Evolutionary conservation across 1,139 yeast genomes (phyloP).

Genomic region (Williopsis jadinii): DNA sequence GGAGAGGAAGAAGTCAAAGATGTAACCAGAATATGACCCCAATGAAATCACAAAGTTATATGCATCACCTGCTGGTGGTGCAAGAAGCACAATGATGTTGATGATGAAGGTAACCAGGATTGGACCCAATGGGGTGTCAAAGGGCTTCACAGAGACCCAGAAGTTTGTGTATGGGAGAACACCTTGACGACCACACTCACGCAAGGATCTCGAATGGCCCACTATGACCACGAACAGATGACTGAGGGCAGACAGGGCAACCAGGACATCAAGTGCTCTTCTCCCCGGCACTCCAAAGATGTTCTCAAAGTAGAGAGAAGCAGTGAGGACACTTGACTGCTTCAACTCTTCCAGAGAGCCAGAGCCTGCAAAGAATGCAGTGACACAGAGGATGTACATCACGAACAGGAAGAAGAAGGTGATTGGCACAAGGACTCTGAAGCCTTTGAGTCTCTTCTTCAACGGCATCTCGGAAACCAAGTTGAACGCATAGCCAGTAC

Average conservation of each 20-base stretch:
- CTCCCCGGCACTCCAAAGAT: constrained; percentile 29
- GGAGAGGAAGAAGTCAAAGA: constrained; percentile 31
- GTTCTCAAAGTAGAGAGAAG: constrained; percentile 30
- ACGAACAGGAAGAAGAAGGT: constrained; percentile 31
- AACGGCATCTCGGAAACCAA: constrained; percentile 31
- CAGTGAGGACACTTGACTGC: constrained; percentile 28
- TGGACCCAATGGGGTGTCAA: constrained; percentile 37
- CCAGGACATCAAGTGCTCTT: constrained; percentile 31
- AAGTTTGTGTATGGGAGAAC: constrained; percentile 34
- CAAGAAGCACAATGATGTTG: constrained; percentile 33
- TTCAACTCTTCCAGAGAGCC: constrained; percentile 28
- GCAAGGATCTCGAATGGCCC: constrained; percentile 35
- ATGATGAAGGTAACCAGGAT: constrained; percentile 32
- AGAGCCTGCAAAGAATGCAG: constrained; percentile 35
- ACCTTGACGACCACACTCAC: constrained; percentile 44
- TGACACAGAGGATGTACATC: constrained; percentile 31
- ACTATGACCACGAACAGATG: constrained; percentile 35
- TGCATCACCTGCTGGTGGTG: constrained; percentile 43
- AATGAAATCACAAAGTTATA: constrained; percentile 34
- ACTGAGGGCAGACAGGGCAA: constrained; percentile 38
- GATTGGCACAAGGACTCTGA: constrained; percentile 30
- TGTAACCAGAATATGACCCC: constrained; percentile 29
- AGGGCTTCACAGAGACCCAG: constrained; percentile 38
- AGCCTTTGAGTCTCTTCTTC: constrained; percentile 12
- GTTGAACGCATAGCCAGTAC: constrained; percentile 33